Base-by-base conservation (phyloP, 2,329 filamentous ascomycete genomes). In the Camillea tinctor region DNA sequence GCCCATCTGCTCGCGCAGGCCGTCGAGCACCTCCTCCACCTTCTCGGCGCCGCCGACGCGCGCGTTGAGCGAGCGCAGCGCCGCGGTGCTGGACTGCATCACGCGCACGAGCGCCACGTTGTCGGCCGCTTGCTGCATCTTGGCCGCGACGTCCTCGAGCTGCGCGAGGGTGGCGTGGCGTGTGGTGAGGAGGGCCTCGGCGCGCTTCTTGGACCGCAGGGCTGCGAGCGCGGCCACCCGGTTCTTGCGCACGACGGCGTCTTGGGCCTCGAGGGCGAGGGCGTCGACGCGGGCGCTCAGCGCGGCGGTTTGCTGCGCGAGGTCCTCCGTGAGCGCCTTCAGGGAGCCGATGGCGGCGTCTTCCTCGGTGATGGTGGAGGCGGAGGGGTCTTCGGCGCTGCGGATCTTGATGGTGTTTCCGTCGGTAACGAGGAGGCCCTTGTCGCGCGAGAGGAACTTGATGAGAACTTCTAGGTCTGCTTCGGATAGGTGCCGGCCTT, bases 331-430 rank as follows among this genome's bases (percentile, higher is more conserved):
- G 11, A 97, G 82, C 23, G 90, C 86, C 70, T 93, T 94, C 9
- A 99, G 84, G 19, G 90, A 90, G 1, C 93, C 93, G 63, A 97
- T 91, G 0, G 91, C 90, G 4, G 81, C 79, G 76, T 99, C 95
- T 68, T 96, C 89, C 59, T 88, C 80, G 0, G 90, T 91, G 64
- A 98, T 88, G 0, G 68, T 67, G 0, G 71, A 60, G 51, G 78
- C 75, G 55, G 85, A 69, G 2, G 69, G 60, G 6, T 66, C 68
- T 2, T 80, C 78, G 0, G 82, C 72, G 0, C 76, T 75, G 68
- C 85, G 89, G 73, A 98, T 88, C 72, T 91, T 93, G 67, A 99
- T 83, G 0, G 88, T 91, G 65, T 86, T 76, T 4, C 84, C 85
- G 69, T 92, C 88, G 67, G 81, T 87, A 54, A 77, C 80, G 36